phyloP scores from a whole-genome alignment of 2,329 filamentous ascomycete genomes.

The Helminthosporium solani region DNA sequence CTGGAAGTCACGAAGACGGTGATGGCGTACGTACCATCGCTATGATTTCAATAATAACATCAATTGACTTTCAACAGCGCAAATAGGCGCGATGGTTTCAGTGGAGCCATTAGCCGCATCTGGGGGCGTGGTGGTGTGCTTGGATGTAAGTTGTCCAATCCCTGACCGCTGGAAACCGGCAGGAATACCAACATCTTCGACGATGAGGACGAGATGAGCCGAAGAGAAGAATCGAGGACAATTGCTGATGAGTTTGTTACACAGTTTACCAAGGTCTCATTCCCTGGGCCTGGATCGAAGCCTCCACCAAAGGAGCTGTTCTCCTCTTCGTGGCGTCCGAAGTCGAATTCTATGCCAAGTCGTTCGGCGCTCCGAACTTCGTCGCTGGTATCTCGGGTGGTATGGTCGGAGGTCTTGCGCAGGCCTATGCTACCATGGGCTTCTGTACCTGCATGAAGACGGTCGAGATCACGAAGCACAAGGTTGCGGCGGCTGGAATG shows the following conservation, averaged over 20 bases:
- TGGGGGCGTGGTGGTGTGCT: slow-evolving; percentile 91
- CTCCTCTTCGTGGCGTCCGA: slow-evolving; percentile 98
- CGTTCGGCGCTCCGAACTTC: slow-evolving; percentile 82
- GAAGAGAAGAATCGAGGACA: not conserved
- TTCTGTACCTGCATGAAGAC: slow-evolving; percentile 99
- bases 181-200: not conserved
- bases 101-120: slow-evolving; percentile 76
- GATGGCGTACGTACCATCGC: not conserved
- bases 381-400: slow-evolving; percentile 85
- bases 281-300: slow-evolving; percentile 95
- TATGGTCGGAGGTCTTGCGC: slow-evolving; percentile 90
- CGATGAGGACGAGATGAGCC: not conserved
- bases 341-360: slow-evolving; percentile 90
- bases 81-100: slow-evolving; percentile 86
- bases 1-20: slow-evolving; percentile 48
- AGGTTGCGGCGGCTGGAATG: slow-evolving; percentile 78
- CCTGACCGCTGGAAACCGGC: not conserved
- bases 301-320: slow-evolving; percentile 97
- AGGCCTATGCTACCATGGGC: slow-evolving; percentile 99
- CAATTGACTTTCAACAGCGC: slow-evolving; percentile 50
- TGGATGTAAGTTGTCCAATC: slow-evolving; percentile 70
- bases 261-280: slow-evolving; percentile 99
- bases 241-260: slow-evolving; percentile 15
- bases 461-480: slow-evolving; percentile 98
- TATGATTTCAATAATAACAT: not conserved